phyloP scores from a whole-genome alignment of 805 yeast species.

The Wickerhamomyces bovis region DNA sequence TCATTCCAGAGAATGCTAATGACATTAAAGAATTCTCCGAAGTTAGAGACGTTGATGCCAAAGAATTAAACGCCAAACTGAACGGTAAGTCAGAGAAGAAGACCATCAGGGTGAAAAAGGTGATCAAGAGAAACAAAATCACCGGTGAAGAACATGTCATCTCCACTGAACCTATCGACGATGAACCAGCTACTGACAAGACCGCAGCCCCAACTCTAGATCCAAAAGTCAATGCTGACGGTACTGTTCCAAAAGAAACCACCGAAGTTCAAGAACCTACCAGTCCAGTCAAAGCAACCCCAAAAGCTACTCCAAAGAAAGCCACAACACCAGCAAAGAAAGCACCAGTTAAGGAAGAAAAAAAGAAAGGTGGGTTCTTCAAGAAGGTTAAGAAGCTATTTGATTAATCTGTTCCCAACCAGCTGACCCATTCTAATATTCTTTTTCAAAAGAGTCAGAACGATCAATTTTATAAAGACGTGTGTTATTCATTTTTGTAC shows the following conservation, averaged over 20 bases:
- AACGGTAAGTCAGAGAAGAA: constrained; percentile 17
- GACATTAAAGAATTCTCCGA: constrained; percentile 62
- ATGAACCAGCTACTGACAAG: constrained; percentile 15
- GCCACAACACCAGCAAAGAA: constrained; percentile 10
- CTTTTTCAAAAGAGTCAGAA: too few relatives aligned
- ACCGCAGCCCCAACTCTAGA: constrained; percentile 7
- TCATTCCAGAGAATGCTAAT: constrained; percentile 54
- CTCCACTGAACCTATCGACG: constrained; percentile 24
- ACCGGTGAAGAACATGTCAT: constrained; percentile 36
- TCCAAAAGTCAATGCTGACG: constrained; percentile 12
- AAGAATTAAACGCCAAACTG: constrained; percentile 46
- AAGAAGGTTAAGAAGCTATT: constrained; percentile 18
- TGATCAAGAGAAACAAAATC: constrained; percentile 32
- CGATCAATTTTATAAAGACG: not conserved
- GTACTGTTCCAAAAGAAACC: constrained; percentile 2
- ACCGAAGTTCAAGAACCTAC: constrained; percentile 3
- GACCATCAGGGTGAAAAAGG: constrained; percentile 31
- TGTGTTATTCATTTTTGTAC: not conserved
- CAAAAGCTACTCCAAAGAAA: not conserved
- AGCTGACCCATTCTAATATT: too few relatives aligned
- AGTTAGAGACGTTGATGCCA: constrained; percentile 49
- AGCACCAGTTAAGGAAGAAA: constrained; percentile 6
- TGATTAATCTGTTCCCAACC: constrained; percentile 2
- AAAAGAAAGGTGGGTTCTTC: constrained; percentile 20
- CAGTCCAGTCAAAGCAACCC: not conserved